Conservation (phyloP, 345 rosid species). For the Arabidopsis thaliana region DNA sequence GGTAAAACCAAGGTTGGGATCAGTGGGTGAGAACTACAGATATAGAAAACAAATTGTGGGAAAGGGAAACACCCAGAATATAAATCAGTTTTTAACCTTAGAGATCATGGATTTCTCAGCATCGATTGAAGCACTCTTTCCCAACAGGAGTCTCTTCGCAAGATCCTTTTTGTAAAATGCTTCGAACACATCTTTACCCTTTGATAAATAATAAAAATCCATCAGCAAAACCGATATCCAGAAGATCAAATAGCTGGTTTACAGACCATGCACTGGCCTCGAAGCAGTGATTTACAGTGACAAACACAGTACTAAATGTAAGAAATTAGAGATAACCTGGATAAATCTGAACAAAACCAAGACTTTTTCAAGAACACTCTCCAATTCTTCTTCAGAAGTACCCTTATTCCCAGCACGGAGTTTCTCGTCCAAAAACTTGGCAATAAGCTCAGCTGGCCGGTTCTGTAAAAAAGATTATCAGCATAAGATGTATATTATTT, state of each 20-base stretch:
- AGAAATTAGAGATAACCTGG: constrained; percentile 60
- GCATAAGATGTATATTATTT: constrained; percentile 13
- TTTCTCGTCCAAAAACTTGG: constrained; percentile 97
- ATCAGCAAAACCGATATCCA: constrained; percentile 35
- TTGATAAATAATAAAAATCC: constrained; percentile 34
- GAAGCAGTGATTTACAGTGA: constrained; percentile 14
- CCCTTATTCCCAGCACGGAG: constrained; percentile 99
- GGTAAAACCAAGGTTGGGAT: constrained; percentile 34
- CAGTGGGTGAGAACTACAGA: constrained; percentile 27
- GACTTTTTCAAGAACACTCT: constrained; percentile 95
- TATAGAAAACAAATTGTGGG: not conserved
- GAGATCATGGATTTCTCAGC: constrained; percentile 99
- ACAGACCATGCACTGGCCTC: constrained; percentile 10
- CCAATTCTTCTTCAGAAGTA: constrained; percentile 99
- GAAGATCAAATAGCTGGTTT: constrained; percentile 14
- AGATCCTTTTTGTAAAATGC: constrained; percentile 99
- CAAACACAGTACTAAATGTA: constrained; percentile 8
- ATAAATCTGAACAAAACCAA: constrained; percentile 96
- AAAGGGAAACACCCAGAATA: constrained; percentile 4
- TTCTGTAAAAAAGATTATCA: constrained; percentile 60
- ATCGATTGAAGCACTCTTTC: constrained; percentile 98
- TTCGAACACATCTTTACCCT: constrained; percentile 99
- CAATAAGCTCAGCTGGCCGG: constrained; percentile 97
- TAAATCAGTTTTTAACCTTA: constrained; percentile 58
- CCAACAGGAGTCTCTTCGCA: constrained; percentile 90